Percentiles rank a stretch among this genome's conserved stretches.
These are phyloP conservation scores for Pulveroboletus sp. DNA, from an alignment of 768 basidiomycete genomes.

Conservation along the genomic window DNA sequence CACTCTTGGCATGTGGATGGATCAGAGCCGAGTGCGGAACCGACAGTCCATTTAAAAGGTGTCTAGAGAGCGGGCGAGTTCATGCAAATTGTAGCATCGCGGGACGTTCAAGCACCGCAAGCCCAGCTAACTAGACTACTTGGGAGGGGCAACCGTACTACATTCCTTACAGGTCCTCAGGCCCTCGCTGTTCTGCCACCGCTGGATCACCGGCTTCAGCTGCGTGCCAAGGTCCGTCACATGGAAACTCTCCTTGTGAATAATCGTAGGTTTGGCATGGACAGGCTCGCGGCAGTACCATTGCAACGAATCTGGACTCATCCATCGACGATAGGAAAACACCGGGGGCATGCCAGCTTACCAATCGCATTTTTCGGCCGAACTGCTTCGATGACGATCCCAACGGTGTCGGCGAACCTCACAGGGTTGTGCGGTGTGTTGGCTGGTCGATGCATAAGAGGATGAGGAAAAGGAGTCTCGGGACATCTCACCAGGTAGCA, in stretches of 20 bases:
- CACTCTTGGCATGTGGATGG: constrained; percentile 52
- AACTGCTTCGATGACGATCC: constrained; percentile 86
- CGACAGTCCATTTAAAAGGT: constrained; percentile 50
- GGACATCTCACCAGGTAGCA: constrained; percentile 89
- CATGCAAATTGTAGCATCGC: constrained; percentile 43
- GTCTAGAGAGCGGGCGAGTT: constrained; percentile 42
- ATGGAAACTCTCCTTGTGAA: constrained; percentile 83
- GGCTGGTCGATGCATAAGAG: constrained; percentile 41
- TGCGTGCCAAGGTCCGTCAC: constrained; percentile 91
- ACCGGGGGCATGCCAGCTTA: constrained; percentile 30
- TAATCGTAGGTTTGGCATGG: constrained; percentile 68
- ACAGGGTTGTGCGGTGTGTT: constrained; percentile 98
- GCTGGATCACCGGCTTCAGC: constrained; percentile 85
- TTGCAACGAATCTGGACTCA: constrained; percentile 71
- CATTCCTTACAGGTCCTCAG: constrained; percentile 72
- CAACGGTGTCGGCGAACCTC: constrained; percentile 85
- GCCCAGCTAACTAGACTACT: constrained; percentile 32
- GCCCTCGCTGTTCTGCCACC: constrained; percentile 69
- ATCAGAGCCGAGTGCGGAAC: constrained; percentile 52
- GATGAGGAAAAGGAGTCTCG: constrained; percentile 14
- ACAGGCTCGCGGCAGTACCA: constrained; percentile 81
- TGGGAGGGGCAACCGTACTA: constrained; percentile 58
- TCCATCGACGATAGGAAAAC: not conserved
- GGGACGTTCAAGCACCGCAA: constrained; percentile 31
- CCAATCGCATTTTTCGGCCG: constrained; percentile 75